phyloP scores from a whole-genome alignment of 2,329 filamentous ascomycete genomes.

The Fonsecaea multimorphosa region DNA sequence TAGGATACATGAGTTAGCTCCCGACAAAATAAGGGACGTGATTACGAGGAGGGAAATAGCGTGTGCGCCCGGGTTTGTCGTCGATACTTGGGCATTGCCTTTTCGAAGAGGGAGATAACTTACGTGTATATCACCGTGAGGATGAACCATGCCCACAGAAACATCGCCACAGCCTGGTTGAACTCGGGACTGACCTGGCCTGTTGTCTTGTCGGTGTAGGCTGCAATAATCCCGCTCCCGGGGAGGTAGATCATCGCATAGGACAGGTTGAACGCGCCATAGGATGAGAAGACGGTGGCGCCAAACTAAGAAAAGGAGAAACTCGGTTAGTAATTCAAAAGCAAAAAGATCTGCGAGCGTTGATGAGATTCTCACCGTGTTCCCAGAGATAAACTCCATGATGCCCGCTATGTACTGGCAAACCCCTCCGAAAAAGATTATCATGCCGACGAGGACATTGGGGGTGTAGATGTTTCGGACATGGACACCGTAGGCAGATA shows the following conservation, averaged over 20 bases:
- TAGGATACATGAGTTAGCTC: not conserved
- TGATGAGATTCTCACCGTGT: slow-evolving; percentile 38
- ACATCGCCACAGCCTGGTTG: slow-evolving; percentile 41
- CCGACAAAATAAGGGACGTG: too few relatives aligned
- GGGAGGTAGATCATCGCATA: slow-evolving; percentile 51
- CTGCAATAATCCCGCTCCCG: slow-evolving; percentile 46
- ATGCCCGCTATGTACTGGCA: slow-evolving; percentile 41
- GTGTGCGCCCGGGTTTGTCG: too few relatives aligned
- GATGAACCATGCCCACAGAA: slow-evolving; percentile 43
- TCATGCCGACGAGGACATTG: slow-evolving; percentile 45
- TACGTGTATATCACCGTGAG: slow-evolving; percentile 40
- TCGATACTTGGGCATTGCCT: not conserved
- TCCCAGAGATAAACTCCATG: slow-evolving; percentile 40
- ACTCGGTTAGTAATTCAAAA: not conserved
- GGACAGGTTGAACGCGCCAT: slow-evolving; percentile 50
- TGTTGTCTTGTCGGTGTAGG: slow-evolving; percentile 46
- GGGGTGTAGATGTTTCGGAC: slow-evolving; percentile 39
- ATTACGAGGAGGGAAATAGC: too few relatives aligned
- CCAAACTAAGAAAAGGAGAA: slow-evolving; percentile 40
- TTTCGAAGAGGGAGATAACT: not conserved
- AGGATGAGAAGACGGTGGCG: slow-evolving; percentile 49
- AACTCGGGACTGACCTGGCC: slow-evolving; percentile 40
- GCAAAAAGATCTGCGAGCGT: too few relatives aligned
- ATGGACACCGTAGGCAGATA: slow-evolving; percentile 39
- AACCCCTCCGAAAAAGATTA: slow-evolving; percentile 49